Conservation (phyloP, 192 early-diverging fungal species). For the Chytriomyces sp. region DNA sequence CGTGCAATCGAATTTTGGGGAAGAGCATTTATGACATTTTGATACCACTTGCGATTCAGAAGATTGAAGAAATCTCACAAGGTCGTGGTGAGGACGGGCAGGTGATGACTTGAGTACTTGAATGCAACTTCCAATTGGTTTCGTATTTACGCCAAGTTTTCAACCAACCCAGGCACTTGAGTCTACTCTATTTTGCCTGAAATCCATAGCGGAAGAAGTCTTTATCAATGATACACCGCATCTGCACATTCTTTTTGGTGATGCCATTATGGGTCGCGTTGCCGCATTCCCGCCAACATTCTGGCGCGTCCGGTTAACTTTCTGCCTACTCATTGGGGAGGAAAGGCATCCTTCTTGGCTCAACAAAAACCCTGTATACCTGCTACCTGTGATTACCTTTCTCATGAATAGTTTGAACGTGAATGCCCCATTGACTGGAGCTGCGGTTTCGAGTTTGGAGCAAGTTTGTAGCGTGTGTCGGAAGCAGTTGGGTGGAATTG, state of each 20-base stretch:
- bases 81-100: conserved; percentile 35
- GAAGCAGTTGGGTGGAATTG: conserved; percentile 33
- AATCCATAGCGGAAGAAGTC: conserved; percentile 42
- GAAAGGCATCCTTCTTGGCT: conserved; percentile 43
- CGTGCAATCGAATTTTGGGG: conserved; percentile 38
- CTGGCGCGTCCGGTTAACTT: conserved; percentile 18
- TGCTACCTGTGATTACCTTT: conserved; percentile 33
- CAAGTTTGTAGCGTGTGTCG: conserved; percentile 36
- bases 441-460: conserved; percentile 29
- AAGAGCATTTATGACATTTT: conserved; percentile 30
- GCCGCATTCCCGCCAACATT: conserved; percentile 1
- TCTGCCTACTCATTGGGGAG: conserved; percentile 34
- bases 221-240: conserved; percentile 18
- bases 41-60: conserved; percentile 26
- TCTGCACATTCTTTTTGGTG: conserved; percentile 37
- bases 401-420: conserved; percentile 30
- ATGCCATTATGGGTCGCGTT: conserved; percentile 32
- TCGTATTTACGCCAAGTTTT: conserved; percentile 1
- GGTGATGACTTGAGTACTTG: conserved; percentile 1
- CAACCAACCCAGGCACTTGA: conserved; percentile 35
- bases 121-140: not conserved
- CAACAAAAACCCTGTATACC: conserved; percentile 26
- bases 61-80: conserved; percentile 26
- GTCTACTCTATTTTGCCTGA: conserved; percentile 39
- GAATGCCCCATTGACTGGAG: conserved; percentile 15